Percentiles rank a stretch among this genome's conserved stretches.
Evolutionary conservation across 768 basidiomycete species (phyloP).

Genomic region (Sporobolomyces roseus): DNA sequence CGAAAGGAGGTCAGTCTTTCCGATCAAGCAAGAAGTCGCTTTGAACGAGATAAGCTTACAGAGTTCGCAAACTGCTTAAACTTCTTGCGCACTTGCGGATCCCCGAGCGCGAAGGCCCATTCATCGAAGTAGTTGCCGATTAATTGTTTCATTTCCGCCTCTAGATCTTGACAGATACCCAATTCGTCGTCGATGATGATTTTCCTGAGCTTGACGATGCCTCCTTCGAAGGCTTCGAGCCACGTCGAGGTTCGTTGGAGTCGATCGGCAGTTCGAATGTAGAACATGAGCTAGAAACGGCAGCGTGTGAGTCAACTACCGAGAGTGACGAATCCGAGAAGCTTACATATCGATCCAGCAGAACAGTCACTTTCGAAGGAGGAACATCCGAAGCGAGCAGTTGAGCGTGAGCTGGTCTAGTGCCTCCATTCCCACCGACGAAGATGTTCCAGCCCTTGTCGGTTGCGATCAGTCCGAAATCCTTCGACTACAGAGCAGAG

Average conservation of each 20-base stretch:
- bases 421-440: conserved; percentile 68
- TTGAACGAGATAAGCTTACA: not conserved
- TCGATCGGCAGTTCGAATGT: conserved; percentile 69
- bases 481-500: conserved; percentile 67
- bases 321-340: conserved; percentile 49
- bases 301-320: too few relatives aligned
- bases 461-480: conserved; percentile 72
- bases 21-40: too few relatives aligned
- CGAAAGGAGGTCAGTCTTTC: too few relatives aligned
- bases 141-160: conserved; percentile 63
- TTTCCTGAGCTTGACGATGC: conserved; percentile 63
- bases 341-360: conserved; percentile 60
- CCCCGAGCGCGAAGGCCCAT: conserved; percentile 63
- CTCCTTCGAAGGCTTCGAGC: conserved; percentile 67
- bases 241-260: conserved; percentile 69
- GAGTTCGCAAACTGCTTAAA: conserved; percentile 66
- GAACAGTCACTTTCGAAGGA: conserved; percentile 59
- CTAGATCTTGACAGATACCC: conserved; percentile 67
- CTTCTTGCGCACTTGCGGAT: conserved; percentile 52
- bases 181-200: conserved; percentile 68
- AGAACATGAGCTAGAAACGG: conserved; percentile 53
- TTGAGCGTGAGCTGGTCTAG: conserved; percentile 58
- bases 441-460: conserved; percentile 77
- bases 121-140: conserved; percentile 65
- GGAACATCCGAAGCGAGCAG: conserved; percentile 67